A percentile compares a stretch with the other conserved stretches of the same genome.
Conservation (phyloP, 176 grass and related monocot genomes). For the Avena atlantica region DNA sequence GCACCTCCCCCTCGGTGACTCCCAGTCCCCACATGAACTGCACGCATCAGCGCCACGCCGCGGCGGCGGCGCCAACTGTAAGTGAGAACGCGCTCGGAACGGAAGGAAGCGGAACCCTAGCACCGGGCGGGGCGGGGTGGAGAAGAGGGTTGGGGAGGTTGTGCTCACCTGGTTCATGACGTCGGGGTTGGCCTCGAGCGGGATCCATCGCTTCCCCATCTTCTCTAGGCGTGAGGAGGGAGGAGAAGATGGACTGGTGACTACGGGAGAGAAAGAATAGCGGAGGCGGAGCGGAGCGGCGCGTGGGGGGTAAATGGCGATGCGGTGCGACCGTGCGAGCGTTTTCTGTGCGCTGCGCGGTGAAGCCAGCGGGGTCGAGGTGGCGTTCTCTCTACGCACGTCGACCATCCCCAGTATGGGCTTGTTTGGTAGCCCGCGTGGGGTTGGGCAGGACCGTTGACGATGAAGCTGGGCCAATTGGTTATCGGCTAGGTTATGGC, state of each 20-base stretch:
- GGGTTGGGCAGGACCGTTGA: no score
- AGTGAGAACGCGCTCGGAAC: not conserved
- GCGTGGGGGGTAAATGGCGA: not conserved
- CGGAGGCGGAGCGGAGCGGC: not conserved
- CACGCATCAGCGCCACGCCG: not conserved
- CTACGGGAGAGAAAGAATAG: not conserved
- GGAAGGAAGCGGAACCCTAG: constrained; percentile 40
- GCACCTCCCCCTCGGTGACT: constrained; percentile 59
- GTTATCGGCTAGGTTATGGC: no score
- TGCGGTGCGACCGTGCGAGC: not conserved
- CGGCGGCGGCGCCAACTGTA: not conserved
- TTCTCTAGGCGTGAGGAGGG: constrained; percentile 37
- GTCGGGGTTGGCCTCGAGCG: constrained; percentile 96
- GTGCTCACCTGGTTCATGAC: constrained; percentile 94
- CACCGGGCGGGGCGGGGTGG: not conserved
- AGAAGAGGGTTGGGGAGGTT: not conserved
- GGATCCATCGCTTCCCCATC: constrained; percentile 90
- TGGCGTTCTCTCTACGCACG: not conserved
- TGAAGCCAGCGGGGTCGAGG: not conserved
- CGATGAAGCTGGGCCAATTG: no score
- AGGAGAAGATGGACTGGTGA: not conserved
- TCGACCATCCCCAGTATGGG: no score
- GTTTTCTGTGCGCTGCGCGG: not conserved
- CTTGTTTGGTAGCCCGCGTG: no score
- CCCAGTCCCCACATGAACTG: constrained; percentile 96